These are phyloP conservation scores for Sanguinoderma infundibulare DNA, from an alignment of 1,284 basidiomycete genomes.

Conservation along the genomic window DNA sequence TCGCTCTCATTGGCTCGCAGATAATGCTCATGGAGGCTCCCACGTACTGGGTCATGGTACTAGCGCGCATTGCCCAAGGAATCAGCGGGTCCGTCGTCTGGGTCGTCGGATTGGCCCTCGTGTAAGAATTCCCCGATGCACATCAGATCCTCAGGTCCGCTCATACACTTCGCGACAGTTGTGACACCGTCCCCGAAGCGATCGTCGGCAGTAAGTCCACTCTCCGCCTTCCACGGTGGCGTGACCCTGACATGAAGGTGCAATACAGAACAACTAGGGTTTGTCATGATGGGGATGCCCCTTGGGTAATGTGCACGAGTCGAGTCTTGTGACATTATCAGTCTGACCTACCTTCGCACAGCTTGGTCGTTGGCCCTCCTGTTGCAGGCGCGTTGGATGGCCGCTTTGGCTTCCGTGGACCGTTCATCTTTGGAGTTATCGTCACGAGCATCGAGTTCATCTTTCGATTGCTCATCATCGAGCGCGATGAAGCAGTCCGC, in stretches of 20 bases:
- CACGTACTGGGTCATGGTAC: conserved; percentile 70
- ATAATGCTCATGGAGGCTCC: conserved; percentile 81
- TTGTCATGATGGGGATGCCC: conserved; percentile 73
- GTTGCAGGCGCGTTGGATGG: conserved; percentile 72
- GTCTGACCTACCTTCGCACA: conserved; percentile 18
- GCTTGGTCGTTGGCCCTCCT: conserved; percentile 66
- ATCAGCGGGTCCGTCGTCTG: conserved; percentile 76
- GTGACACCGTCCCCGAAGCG: conserved; percentile 67
- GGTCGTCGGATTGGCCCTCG: conserved; percentile 74
- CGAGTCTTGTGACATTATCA: not conserved
- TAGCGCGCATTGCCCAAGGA: conserved; percentile 76
- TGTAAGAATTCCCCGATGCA: conserved; percentile 47
- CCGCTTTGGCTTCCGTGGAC: conserved; percentile 72
- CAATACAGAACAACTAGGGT: conserved; percentile 65
- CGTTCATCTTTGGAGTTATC: conserved; percentile 74
- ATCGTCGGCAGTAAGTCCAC: conserved; percentile 60
- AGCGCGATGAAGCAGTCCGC: conserved; percentile 58
- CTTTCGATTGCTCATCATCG: conserved; percentile 64
- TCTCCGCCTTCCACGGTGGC: not conserved
- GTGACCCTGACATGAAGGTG: not conserved
- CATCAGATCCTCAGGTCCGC: not conserved
- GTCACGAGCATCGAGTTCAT: conserved; percentile 65
- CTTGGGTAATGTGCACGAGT: conserved; percentile 51
- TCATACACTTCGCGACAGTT: conserved; percentile 42
- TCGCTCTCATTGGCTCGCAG: conserved; percentile 60